Percentiles rank a stretch among this genome's conserved stretches.
Conservation (phyloP, 768 basidiomycete genomes). For the Pleurotus ostreatus region DNA sequence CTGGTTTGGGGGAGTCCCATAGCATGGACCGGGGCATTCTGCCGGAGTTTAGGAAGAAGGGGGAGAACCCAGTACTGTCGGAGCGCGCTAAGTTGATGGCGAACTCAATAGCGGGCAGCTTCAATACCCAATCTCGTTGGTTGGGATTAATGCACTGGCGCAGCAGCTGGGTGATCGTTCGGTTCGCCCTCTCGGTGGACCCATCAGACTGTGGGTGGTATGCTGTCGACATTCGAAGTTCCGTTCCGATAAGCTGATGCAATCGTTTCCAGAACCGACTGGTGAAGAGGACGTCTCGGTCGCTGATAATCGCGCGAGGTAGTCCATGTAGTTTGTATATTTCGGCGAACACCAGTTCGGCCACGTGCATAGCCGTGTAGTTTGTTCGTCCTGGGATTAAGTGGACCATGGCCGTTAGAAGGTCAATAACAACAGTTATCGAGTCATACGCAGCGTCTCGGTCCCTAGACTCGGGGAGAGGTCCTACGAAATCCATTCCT, state of each 20-base stretch:
- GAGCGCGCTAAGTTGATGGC: constrained; percentile 28
- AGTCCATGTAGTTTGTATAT: constrained; percentile 26
- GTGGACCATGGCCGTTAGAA: constrained; percentile 14
- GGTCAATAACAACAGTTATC: constrained; percentile 17
- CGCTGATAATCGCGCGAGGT: constrained; percentile 16
- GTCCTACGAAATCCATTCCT: constrained; percentile 24
- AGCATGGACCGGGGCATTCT: constrained; percentile 23
- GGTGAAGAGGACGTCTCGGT: constrained; percentile 26
- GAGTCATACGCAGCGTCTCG: constrained; percentile 18
- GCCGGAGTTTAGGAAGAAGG: constrained; percentile 30
- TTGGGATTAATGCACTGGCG: constrained; percentile 11
- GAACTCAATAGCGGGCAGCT: constrained; percentile 26
- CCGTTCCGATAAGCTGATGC: constrained; percentile 11
- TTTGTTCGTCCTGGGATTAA: constrained; percentile 12
- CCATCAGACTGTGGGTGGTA: constrained; percentile 33
- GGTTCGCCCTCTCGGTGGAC: constrained; percentile 22
- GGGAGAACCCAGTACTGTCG: constrained; percentile 25
- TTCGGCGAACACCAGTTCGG: constrained; percentile 17
- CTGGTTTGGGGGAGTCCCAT: constrained; percentile 14
- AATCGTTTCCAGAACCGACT: constrained; percentile 23
- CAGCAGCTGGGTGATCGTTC: constrained; percentile 21
- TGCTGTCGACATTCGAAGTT: constrained; percentile 14
- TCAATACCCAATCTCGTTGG: constrained; percentile 20
- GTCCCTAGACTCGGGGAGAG: constrained; percentile 17
- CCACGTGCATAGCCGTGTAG: constrained; percentile 15